Base-by-base conservation (phyloP, 2,329 filamentous ascomycete genomes). In the Claviceps sp. region DNA sequence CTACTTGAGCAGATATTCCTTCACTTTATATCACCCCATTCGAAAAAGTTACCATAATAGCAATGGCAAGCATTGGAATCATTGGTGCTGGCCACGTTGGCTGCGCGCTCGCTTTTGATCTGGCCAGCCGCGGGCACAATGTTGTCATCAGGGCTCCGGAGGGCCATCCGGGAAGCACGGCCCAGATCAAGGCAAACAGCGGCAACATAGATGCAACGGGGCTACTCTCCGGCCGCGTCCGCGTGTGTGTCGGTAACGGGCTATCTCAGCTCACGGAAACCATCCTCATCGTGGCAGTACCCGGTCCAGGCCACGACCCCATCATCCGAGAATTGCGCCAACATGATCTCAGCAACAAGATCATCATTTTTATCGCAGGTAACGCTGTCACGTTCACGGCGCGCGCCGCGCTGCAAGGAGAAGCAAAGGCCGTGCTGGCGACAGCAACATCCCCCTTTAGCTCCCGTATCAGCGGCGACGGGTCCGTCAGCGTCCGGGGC, bases 1-100 rank as follows among this genome's bases (percentile, higher is more conserved):
- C 26, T 30, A 30, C 26, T 30, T 4, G 26, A 30, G 8, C 8
- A 30, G 26, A 30, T 30, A 30, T 30, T 9, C 8, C 37, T 16
- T 40, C 13, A 40, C 37, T 16, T 7, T 16, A 40, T n/a, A 7
- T 40, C 37, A n/a, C 1, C 37, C 4, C 38, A 40, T n/a, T 16
- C 14, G 13, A 40, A 3, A n/a, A 7, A 6, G 38, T 40, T 7
- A n/a, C 38, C 38, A 40, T 4, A 18, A 40, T 4, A 45, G 13
- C 18, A 45, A 45, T 45, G 42, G 22, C 18, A 11, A 22, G 41
- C 14, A 56, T 54, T 42, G 48, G 48, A 7, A 54, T 56, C 34
- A 49, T 55, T 40, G 51, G 55, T 3, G 55, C 55, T n/a, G 55
- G 55, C 9, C 53, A 56, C 30, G 55, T 52, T 22, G 55, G 55